These are phyloP conservation scores for Penicillium sp. DNA, from an alignment of 2,329 filamentous ascomycete species.

Conservation along the genomic window DNA sequence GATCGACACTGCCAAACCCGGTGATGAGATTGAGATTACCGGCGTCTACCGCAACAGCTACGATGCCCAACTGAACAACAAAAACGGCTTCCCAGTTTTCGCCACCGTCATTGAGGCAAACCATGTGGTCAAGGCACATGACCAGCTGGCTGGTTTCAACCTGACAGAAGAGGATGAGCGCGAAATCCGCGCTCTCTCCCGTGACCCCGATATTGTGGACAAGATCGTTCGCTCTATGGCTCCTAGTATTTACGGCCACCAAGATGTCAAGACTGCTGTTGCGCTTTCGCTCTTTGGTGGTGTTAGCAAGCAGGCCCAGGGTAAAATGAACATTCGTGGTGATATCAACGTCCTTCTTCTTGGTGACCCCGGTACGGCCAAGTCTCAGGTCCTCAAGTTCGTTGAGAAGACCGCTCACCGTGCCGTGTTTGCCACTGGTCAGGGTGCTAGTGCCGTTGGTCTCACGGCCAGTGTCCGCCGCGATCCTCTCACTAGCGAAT, in stretches of 20 bases:
- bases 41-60: conserved; percentile 98
- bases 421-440: conserved; percentile 95
- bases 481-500: conserved; percentile 92
- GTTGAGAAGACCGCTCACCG: conserved; percentile 96
- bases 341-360: conserved; percentile 97
- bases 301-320: conserved; percentile 86
- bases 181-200: conserved; percentile 80
- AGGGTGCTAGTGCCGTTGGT: conserved; percentile 96
- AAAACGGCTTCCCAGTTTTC: conserved; percentile 97
- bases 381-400: conserved; percentile 96
- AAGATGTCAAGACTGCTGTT: conserved; percentile 94
- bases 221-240: conserved; percentile 92
- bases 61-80: conserved; percentile 95
- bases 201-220: conserved; percentile 87
- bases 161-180: conserved; percentile 94
- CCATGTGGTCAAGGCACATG: conserved; percentile 93
- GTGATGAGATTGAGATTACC: conserved; percentile 95
- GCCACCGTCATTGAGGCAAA: conserved; percentile 97
- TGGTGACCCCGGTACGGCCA: conserved; percentile 95
- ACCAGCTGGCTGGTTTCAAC: conserved; percentile 94
- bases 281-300: conserved; percentile 93
- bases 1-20: conserved; percentile 94
- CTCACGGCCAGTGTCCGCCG: conserved; percentile 93
- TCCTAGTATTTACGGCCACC: conserved; percentile 95
- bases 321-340: conserved; percentile 85